Evolutionary conservation across 768 basidiomycete species (phyloP).

Genomic region (Saitozyma sp.): DNA sequence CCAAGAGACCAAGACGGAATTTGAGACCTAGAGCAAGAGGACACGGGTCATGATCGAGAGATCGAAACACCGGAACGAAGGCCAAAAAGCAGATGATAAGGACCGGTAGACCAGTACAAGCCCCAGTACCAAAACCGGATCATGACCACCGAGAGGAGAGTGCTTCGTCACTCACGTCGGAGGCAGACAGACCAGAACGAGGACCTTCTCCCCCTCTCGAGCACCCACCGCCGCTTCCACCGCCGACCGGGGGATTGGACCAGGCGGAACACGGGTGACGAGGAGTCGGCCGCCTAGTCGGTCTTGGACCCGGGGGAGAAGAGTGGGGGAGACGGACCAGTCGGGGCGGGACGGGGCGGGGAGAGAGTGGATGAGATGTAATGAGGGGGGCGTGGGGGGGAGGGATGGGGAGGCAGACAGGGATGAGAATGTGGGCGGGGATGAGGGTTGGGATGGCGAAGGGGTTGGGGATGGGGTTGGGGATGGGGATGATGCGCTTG

Average conservation of each 20-base stretch:
- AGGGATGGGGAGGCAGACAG: neutral
- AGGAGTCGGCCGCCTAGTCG: conserved; percentile 15
- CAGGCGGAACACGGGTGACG: conserved; percentile 18
- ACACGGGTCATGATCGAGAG: neutral
- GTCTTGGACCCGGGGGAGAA: conserved; percentile 23
- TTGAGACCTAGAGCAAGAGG: too few relatives aligned
- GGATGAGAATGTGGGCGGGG: too few relatives aligned
- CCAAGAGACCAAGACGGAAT: too few relatives aligned
- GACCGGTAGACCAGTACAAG: too few relatives aligned
- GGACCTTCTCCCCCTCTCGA: conserved; percentile 5
- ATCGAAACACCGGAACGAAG: neutral
- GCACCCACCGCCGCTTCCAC: conserved; percentile 6
- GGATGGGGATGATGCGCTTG: too few relatives aligned
- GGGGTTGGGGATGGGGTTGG: too few relatives aligned
- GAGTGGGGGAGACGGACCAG: conserved; percentile 14
- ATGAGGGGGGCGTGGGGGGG: conserved; percentile 5
- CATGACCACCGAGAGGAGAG: neutral
- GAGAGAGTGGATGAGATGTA: conserved; percentile 37
- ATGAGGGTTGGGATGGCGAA: too few relatives aligned
- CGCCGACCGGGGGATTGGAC: conserved; percentile 5
- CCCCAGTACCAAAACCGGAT: too few relatives aligned
- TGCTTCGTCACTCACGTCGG: conserved; percentile 26
- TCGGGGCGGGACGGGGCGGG: conserved; percentile 25
- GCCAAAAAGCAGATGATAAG: too few relatives aligned
- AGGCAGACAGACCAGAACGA: conserved; percentile 45